phyloP scores from a whole-genome alignment of 495 filamentous ascomycete genomes.

The Aspergillus campestris region DNA sequence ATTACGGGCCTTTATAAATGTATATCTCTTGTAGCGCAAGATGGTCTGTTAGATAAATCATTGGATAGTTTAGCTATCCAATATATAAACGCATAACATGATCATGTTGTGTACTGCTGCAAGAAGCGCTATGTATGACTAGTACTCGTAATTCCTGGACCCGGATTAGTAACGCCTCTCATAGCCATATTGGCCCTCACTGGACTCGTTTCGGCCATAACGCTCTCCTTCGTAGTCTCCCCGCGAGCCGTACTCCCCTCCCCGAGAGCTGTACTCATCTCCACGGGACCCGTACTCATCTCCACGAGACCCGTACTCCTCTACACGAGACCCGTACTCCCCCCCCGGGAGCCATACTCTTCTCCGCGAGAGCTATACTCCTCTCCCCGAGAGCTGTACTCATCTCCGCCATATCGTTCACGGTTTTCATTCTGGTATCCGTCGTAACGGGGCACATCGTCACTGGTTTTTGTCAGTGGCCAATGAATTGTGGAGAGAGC shows the following conservation, averaged over 20 bases:
- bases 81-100: too few species aligned
- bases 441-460: too few species aligned
- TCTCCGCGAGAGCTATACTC: not conserved
- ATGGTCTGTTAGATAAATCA: too few species aligned
- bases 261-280: slow-evolving; percentile 1
- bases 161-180: slow-evolving; percentile 6
- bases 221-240: slow-evolving; percentile 9
- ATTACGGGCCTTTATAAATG: too few species aligned
- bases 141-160: slow-evolving; percentile 11
- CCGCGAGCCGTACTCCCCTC: slow-evolving; percentile 4
- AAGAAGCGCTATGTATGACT: not conserved
- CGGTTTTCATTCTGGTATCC: not conserved
- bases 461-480: not conserved
- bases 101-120: too few species aligned
- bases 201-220: slow-evolving; percentile 8
- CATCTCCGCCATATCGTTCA: not conserved
- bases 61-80: too few species aligned
- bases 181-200: slow-evolving; percentile 3
- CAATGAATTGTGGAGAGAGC: too few species aligned
- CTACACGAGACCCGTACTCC: not conserved
- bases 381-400: not conserved
- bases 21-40: too few species aligned
- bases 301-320: not conserved
- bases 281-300: too few species aligned
- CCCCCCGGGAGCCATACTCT: not conserved